Percentiles rank a stretch among this genome's conserved stretches.
Conservation (phyloP, 164 flowering plant species). For the Macadamia tetraphylla region DNA sequence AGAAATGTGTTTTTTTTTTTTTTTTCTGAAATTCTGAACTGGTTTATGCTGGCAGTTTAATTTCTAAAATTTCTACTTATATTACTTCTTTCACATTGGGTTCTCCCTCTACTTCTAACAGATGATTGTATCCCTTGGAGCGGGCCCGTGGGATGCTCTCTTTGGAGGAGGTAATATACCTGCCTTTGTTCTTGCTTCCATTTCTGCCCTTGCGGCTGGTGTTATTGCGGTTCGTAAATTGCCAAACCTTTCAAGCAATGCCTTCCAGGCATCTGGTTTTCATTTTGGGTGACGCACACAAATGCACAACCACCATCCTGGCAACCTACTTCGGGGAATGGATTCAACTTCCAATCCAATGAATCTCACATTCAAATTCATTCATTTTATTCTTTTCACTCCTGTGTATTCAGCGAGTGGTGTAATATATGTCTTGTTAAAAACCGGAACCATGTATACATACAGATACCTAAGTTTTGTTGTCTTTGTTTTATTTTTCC, state of each 20-base stretch:
- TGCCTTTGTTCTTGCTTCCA: conserved; percentile 79
- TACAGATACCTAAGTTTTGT: not conserved
- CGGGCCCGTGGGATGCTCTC: conserved; percentile 99
- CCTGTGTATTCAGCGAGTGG: not conserved
- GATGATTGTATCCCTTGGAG: conserved; percentile 95
- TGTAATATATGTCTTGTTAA: conserved; percentile 1
- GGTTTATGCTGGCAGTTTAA: not conserved
- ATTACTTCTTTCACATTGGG: not conserved
- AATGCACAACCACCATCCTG: not conserved
- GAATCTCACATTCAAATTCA: conserved; percentile 26
- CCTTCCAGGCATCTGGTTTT: conserved; percentile 64
- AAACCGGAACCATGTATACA: not conserved
- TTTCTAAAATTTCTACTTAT: not conserved
- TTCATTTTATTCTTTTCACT: conserved; percentile 19
- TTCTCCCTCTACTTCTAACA: conserved; percentile 10
- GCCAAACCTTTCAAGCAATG: conserved; percentile 56
- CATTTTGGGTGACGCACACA: conserved; percentile 64
- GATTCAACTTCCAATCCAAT: conserved; percentile 9
- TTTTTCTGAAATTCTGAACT: not conserved
- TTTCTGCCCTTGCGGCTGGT: conserved; percentile 71
- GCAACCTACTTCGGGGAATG: not conserved
- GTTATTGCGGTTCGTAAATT: conserved; percentile 56
- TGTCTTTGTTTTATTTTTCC: not conserved
- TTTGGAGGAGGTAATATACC: conserved; percentile 97
- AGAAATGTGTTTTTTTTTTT: not conserved